Conservation (phyloP, 345 rosid species). For the Pugionium dolabratum region DNA sequence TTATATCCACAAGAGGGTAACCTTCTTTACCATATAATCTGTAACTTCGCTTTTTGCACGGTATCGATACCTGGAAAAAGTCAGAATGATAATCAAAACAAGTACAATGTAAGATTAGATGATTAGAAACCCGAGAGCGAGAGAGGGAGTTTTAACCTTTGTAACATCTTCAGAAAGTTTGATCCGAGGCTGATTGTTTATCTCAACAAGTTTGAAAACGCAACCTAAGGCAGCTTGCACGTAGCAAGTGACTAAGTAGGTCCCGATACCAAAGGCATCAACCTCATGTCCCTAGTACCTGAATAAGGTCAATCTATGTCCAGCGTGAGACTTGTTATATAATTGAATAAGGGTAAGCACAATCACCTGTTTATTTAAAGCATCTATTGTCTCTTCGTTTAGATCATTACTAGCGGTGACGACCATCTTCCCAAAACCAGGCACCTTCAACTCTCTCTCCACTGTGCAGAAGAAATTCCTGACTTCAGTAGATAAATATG, state of each 20-base stretch:
- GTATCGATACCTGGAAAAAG: slow-evolving; percentile 75
- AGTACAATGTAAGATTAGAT: background rate
- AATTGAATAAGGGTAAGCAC: background rate
- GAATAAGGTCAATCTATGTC: background rate
- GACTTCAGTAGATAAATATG: slow-evolving; percentile 76
- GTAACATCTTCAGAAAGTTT: slow-evolving; percentile 99
- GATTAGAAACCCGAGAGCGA: background rate
- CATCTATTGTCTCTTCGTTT: slow-evolving; percentile 97
- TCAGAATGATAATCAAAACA: background rate
- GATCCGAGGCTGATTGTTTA: slow-evolving; percentile 89
- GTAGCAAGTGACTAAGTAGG: slow-evolving; percentile 89
- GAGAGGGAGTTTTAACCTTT: slow-evolving; percentile 53
- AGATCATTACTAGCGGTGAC: slow-evolving; percentile 95
- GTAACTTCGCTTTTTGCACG: slow-evolving; percentile 80
- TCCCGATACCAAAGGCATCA: slow-evolving; percentile 90
- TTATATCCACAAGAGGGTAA: slow-evolving; percentile 84
- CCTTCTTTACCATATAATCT: slow-evolving; percentile 89
- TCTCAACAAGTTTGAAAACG: slow-evolving; percentile 98
- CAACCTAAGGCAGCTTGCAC: slow-evolving; percentile 96
- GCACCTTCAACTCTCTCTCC: slow-evolving; percentile 71
- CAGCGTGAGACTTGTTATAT: background rate
- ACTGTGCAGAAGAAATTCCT: slow-evolving; percentile 65
- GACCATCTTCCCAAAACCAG: slow-evolving; percentile 67
- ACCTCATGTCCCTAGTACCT: slow-evolving; percentile 81
- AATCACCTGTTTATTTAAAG: slow-evolving; percentile 87